Base-by-base conservation (phyloP, 1,139 yeast genomes). In the Hyphopichia fennica region DNA sequence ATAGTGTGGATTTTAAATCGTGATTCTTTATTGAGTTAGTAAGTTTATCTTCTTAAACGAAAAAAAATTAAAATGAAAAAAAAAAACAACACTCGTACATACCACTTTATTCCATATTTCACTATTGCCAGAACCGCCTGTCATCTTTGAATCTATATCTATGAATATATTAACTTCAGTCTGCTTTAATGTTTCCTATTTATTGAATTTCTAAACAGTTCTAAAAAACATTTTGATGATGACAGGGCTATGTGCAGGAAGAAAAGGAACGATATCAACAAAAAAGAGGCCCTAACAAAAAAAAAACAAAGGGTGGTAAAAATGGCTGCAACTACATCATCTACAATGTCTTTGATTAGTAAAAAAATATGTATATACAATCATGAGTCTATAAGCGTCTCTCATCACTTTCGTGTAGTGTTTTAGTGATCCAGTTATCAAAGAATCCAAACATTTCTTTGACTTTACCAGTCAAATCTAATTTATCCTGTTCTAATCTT, bases 401-500 rank as follows among this genome's bases (percentile, higher is more conserved):
- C 13, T 37, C 42, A 27, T 45, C 49, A 14, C 28, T 18, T n/a
- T 41, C 29, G 11, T 39, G 37, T n/a, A 25, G n/a, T 6, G 30
- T n/a, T 10, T 16, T 31, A 22, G 36, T 33, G 16, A 49, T 53
- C 74, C 75, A 69, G 16, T 40, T 42, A 41, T 56, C 57, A 34
- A 71, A 50, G 39, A 63, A 51, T 15, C 39, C 44, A 38, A 67
- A 60, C 46, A 66, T 49, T 15, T 53, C 54, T 3, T 47, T 41
- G 7, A 58, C 51, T 32, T 57, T 46, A 3, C 35, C 37, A 18
- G 49, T 47, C 16, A 69, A 50, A 33, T 65, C 67, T 1, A 38
- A 34, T 28, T 61, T 62, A 40, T 71, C 75, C 35, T 60, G 56
- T 9, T 57, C 54, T 35, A 72, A 45, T 18, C 72, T 55, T 13